A percentile compares a stretch with the other conserved stretches of the same genome.
Evolutionary conservation across 2,329 filamentous ascomycete genomes (phyloP).

Genomic region (Plenodomus lindquistii): DNA sequence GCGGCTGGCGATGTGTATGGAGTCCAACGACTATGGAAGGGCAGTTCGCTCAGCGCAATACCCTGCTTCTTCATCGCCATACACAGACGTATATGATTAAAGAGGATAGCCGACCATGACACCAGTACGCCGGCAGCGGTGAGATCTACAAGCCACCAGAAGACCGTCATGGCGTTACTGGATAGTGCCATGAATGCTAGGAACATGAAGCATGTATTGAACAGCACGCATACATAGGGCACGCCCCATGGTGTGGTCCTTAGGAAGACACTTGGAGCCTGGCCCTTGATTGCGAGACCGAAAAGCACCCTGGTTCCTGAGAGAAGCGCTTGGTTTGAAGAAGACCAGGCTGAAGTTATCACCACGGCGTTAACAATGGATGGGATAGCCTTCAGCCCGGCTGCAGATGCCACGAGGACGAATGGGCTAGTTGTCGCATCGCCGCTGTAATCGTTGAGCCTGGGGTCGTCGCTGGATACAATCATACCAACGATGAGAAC

Average conservation of each 20-base stretch:
- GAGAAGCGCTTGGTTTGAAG: conserved; percentile 67
- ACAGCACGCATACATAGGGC: conserved; percentile 41
- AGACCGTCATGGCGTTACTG: conserved; percentile 51
- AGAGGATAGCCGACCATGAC: conserved; percentile 56
- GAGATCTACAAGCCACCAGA: conserved; percentile 71
- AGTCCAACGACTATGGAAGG: conserved; percentile 41
- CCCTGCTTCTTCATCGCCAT: conserved; percentile 49
- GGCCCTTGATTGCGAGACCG: conserved; percentile 51
- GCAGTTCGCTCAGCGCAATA: conserved; percentile 52
- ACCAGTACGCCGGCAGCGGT: conserved; percentile 60
- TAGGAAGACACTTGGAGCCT: conserved; percentile 56
- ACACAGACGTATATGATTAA: conserved; percentile 63
- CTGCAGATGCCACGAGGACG: conserved; percentile 68
- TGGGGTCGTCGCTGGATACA: conserved; percentile 56
- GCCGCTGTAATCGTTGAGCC: conserved; percentile 52
- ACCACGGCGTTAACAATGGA: conserved; percentile 76
- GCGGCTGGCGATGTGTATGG: conserved; percentile 38
- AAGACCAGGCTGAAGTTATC: conserved; percentile 70
- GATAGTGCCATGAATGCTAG: conserved; percentile 54
- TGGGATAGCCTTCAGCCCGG: conserved; percentile 68
- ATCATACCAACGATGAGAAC: conserved; percentile 60
- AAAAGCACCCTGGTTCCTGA: conserved; percentile 55
- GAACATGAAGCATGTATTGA: conserved; percentile 45
- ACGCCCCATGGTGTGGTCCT: conserved; percentile 49
- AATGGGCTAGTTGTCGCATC: conserved; percentile 33